A percentile compares a stretch with the other conserved stretches of the same genome.
These are phyloP conservation scores for Bjerkandera adusta DNA, from an alignment of 1,284 basidiomycete genomes.

Conservation along the genomic window DNA sequence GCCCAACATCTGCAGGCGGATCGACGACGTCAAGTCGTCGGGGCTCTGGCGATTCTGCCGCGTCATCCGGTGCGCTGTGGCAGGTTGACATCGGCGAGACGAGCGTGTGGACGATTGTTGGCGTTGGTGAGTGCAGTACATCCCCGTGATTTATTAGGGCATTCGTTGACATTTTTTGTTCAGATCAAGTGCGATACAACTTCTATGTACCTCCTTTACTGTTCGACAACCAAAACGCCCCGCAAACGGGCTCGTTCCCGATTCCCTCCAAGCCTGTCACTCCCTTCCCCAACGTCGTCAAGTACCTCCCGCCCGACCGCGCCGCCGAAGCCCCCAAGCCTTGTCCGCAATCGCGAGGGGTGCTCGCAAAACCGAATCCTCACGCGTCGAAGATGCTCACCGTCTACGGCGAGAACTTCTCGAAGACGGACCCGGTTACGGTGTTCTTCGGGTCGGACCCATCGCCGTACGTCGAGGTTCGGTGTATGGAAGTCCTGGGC, in stretches of 20 bases:
- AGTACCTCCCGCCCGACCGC: constrained; percentile 83
- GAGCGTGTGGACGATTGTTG: constrained; percentile 92
- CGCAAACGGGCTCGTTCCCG: constrained; percentile 66
- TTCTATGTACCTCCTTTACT: constrained; percentile 88
- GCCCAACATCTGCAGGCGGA: constrained; percentile 73
- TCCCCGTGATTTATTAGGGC: not conserved
- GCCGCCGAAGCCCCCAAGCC: constrained; percentile 71
- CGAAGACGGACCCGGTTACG: constrained; percentile 70
- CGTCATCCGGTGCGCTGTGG: constrained; percentile 79
- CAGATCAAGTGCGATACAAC: constrained; percentile 86
- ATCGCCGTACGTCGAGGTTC: constrained; percentile 83
- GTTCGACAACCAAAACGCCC: constrained; percentile 71
- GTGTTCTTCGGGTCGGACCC: constrained; percentile 91
- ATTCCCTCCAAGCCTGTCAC: constrained; percentile 81
- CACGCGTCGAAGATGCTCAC: constrained; percentile 74
- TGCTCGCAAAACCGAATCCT: constrained; percentile 69
- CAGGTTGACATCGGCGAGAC: constrained; percentile 87
- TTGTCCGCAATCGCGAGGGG: constrained; percentile 59
- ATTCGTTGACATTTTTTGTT: constrained; percentile 14
- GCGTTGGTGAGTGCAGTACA: constrained; percentile 59
- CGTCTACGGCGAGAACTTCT: constrained; percentile 89
- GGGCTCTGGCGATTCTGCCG: constrained; percentile 59
- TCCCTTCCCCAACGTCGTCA: constrained; percentile 81
- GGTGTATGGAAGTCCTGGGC: constrained; percentile 85
- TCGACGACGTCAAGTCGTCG: constrained; percentile 65